A percentile compares a stretch with the other conserved stretches of the same genome.
Evolutionary conservation across 345 rosid genomes (phyloP).

Genomic region (Eutrema heterophyllum): DNA sequence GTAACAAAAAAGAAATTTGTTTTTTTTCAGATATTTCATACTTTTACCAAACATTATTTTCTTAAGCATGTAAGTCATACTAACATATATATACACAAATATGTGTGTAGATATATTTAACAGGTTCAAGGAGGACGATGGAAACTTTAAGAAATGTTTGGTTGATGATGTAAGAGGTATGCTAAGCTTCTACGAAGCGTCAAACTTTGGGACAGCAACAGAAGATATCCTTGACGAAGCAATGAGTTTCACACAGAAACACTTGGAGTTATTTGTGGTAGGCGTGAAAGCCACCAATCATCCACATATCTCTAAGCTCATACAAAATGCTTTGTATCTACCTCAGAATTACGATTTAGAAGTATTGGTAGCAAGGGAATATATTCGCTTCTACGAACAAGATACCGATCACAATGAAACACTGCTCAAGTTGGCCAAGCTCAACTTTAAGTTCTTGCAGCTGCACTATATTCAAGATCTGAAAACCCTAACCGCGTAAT

Average conservation of each 20-base stretch:
- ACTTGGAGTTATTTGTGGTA: not conserved
- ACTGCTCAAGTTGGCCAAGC: not conserved
- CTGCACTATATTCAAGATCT: not conserved
- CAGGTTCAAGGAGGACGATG: not conserved
- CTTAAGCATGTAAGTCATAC: too few species aligned
- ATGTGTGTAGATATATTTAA: not conserved
- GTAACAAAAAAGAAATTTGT: too few species aligned
- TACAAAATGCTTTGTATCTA: not conserved
- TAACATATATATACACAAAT: too few species aligned
- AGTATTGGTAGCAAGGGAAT: not conserved
- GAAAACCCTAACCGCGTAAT: too few species aligned
- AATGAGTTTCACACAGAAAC: not conserved
- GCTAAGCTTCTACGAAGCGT: conserved; percentile 5
- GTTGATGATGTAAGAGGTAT: conserved; percentile 1
- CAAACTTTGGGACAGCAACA: not conserved
- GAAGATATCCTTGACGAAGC: not conserved
- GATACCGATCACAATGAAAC: not conserved
- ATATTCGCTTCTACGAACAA: not conserved
- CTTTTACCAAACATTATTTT: too few species aligned
- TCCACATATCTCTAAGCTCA: not conserved
- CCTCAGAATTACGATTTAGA: not conserved
- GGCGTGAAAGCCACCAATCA: not conserved
- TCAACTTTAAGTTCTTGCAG: not conserved
- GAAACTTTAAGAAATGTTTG: not conserved
- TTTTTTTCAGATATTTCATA: too few species aligned